Conservation (phyloP, 2,329 filamentous ascomycete species). For the Rhynchosporium secalis region DNA sequence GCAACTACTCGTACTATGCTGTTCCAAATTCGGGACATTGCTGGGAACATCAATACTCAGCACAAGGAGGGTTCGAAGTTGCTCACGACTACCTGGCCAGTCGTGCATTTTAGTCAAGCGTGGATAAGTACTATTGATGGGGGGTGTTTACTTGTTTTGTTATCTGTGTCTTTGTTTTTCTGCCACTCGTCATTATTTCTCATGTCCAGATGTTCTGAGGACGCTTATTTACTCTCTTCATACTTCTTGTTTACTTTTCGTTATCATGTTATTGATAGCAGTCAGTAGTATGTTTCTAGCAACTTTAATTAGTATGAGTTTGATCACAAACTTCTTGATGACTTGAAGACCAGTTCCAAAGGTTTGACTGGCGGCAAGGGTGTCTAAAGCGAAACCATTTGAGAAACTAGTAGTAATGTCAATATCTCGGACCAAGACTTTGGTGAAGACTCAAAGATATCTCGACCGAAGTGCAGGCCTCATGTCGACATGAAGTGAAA, state of each 20-base stretch:
- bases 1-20: slow-evolving; percentile 22
- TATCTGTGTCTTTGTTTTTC: background rate
- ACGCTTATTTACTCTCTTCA: background rate
- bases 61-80: slow-evolving; percentile 19
- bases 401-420: no score
- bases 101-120: slow-evolving; percentile 18
- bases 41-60: slow-evolving; percentile 24
- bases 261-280: background rate
- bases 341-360: no score
- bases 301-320: background rate
- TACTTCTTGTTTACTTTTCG: slow-evolving; percentile 2
- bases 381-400: no score
- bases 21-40: slow-evolving; percentile 25
- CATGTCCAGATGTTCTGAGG: background rate
- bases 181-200: background rate
- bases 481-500: no score
- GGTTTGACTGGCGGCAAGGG: no score
- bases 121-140: background rate
- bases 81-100: slow-evolving; percentile 21
- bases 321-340: background rate
- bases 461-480: no score
- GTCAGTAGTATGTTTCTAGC: background rate
- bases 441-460: no score
- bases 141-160: background rate
- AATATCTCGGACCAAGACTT: no score